These are phyloP conservation scores for Cercophora samala DNA, from an alignment of 495 filamentous ascomycete genomes.

Conservation along the genomic window DNA sequence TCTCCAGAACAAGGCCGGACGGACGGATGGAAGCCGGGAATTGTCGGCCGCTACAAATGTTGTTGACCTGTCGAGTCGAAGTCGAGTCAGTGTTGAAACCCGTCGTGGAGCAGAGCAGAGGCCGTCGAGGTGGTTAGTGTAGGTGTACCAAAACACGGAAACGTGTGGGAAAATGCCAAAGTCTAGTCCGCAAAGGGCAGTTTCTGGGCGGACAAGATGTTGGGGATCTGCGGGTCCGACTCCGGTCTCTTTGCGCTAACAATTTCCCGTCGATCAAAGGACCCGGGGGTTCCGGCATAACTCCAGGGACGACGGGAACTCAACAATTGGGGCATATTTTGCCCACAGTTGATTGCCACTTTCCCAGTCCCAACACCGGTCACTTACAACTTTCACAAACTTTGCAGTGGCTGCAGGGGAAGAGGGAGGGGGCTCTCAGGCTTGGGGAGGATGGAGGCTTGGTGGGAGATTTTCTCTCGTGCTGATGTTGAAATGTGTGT, in stretches of 20 bases:
- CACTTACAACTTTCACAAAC: background rate
- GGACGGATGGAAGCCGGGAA: slow-evolving; percentile 9
- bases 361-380: background rate
- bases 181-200: slow-evolving; percentile 11
- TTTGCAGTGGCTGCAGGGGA: background rate
- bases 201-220: slow-evolving; percentile 35
- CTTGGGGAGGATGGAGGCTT: too few relatives aligned
- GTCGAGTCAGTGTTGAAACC: slow-evolving; percentile 8
- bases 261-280: slow-evolving; percentile 25
- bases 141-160: background rate
- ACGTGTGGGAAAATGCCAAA: background rate
- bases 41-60: slow-evolving; percentile 5
- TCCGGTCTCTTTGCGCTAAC: slow-evolving; percentile 27
- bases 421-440: too few relatives aligned
- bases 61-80: slow-evolving; percentile 3
- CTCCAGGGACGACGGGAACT: slow-evolving; percentile 20
- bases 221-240: slow-evolving; percentile 43
- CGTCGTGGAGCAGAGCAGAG: slow-evolving; percentile 11
- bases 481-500: too few relatives aligned
- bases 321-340: slow-evolving; percentile 33
- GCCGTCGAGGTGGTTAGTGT: background rate
- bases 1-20: background rate
- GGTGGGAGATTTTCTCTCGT: too few relatives aligned
- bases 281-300: slow-evolving; percentile 14
- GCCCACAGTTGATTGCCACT: background rate